These are phyloP conservation scores for Tilletiaria anomala DNA, from an alignment of 1,284 basidiomycete species.

Conservation along the genomic window DNA sequence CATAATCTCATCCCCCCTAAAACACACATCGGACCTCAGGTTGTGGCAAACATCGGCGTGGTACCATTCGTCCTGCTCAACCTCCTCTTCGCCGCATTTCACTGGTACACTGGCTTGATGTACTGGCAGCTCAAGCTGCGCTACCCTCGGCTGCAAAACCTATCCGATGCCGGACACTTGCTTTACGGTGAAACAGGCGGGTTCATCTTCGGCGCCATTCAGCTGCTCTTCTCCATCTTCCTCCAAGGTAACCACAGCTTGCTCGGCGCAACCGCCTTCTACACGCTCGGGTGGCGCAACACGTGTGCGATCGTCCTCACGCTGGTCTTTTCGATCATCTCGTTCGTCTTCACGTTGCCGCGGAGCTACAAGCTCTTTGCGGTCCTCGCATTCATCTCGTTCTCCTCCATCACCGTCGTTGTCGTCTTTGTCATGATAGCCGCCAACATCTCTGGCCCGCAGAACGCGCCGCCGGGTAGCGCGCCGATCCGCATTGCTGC, in stretches of 20 bases:
- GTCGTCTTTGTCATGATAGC: conserved; percentile 31
- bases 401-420: conserved; percentile 23
- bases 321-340: conserved; percentile 21
- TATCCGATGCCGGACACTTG: conserved; percentile 25
- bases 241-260: conserved; percentile 26
- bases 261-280: conserved; percentile 24
- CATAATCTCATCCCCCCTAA: no score
- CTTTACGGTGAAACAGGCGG: conserved; percentile 20
- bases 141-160: conserved; percentile 26
- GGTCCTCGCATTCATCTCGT: conserved; percentile 26
- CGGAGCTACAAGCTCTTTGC: no score
- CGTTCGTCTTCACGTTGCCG: conserved; percentile 26
- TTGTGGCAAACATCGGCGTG: no score
- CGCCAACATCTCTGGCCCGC: conserved; percentile 18
- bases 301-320: conserved; percentile 20
- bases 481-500: conserved; percentile 15
- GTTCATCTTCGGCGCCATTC: conserved; percentile 9
- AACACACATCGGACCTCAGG: no score
- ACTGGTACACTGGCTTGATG: conserved; percentile 19
- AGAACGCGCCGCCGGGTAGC: conserved; percentile 10
- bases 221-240: conserved; percentile 22
- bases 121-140: conserved; percentile 25
- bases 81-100: conserved; percentile 18
- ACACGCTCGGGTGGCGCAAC: conserved; percentile 22
- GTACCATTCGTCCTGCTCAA: no score